These are phyloP conservation scores for Backusella tarrabulga DNA, from an alignment of 192 early-diverging fungal genomes.

Conservation along the genomic window DNA sequence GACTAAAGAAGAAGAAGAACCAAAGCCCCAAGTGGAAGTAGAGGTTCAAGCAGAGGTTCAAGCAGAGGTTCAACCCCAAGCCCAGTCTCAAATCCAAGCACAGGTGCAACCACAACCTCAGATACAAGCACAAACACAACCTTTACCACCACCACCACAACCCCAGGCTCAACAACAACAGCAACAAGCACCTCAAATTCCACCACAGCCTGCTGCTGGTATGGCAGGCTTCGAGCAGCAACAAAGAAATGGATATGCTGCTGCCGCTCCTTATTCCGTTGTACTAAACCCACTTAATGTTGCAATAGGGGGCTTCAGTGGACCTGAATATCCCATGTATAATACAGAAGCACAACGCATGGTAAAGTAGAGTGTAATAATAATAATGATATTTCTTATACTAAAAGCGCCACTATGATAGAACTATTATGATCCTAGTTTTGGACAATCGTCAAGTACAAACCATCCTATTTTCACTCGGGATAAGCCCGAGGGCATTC, in stretches of 20 bases:
- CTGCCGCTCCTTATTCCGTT: conserved; percentile 6
- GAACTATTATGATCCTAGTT: neutral
- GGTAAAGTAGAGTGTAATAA: neutral
- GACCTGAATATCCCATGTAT: neutral
- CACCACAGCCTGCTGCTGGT: neutral
- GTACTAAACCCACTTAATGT: neutral
- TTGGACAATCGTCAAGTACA: neutral
- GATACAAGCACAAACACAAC: neutral
- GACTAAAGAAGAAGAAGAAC: neutral
- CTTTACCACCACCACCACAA: neutral
- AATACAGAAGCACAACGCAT: conserved; percentile 3
- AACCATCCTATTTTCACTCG: neutral
- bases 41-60: neutral
- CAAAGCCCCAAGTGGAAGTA: neutral
- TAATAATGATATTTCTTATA: neutral
- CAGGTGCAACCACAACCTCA: neutral
- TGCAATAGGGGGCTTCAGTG: neutral
- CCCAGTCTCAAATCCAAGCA: neutral
- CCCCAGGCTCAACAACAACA: neutral
- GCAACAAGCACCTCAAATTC: neutral
- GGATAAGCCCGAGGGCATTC: neutral
- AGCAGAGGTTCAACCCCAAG: neutral
- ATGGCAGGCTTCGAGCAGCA: conserved; percentile 1
- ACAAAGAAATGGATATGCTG: conserved; percentile 3
- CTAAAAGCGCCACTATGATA: neutral